Conservation (phyloP, 176 grass and related monocot species). For the Chloris gayana region DNA sequence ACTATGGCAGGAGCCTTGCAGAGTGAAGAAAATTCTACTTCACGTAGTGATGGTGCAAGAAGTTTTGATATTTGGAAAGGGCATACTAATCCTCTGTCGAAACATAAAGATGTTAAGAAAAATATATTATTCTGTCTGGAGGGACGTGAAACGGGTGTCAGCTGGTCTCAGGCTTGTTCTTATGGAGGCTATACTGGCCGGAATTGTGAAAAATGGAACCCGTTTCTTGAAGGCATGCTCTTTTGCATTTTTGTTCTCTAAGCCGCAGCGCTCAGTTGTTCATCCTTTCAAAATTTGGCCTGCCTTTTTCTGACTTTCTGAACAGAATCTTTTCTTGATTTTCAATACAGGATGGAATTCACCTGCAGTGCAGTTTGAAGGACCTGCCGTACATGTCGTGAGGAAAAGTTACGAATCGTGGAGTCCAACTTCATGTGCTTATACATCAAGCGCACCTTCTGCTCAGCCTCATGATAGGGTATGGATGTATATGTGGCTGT, state of each 20-base stretch:
- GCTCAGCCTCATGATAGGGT: conserved; percentile 85
- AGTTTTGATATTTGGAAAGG: conserved; percentile 82
- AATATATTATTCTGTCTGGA: conserved; percentile 76
- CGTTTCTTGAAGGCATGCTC: conserved; percentile 79
- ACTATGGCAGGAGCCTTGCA: conserved; percentile 39
- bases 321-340: conserved; percentile 44
- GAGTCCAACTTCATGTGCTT: conserved; percentile 84
- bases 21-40: conserved; percentile 63
- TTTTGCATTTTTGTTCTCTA: conserved; percentile 28
- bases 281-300: not conserved
- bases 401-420: conserved; percentile 78
- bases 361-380: conserved; percentile 83
- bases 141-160: conserved; percentile 80
- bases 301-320: conserved; percentile 18
- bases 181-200: conserved; percentile 67
- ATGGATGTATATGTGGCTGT: conserved; percentile 33
- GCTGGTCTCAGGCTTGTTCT: conserved; percentile 61
- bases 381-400: conserved; percentile 56
- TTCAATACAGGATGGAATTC: conserved; percentile 86
- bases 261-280: conserved; percentile 27
- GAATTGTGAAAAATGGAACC: conserved; percentile 76
- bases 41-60: conserved; percentile 51
- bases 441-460: conserved; percentile 78
- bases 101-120: conserved; percentile 53
- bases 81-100: conserved; percentile 51